These are phyloP conservation scores for Oryza punctata DNA, from an alignment of 176 grass and related monocot genomes.

Conservation along the genomic window DNA sequence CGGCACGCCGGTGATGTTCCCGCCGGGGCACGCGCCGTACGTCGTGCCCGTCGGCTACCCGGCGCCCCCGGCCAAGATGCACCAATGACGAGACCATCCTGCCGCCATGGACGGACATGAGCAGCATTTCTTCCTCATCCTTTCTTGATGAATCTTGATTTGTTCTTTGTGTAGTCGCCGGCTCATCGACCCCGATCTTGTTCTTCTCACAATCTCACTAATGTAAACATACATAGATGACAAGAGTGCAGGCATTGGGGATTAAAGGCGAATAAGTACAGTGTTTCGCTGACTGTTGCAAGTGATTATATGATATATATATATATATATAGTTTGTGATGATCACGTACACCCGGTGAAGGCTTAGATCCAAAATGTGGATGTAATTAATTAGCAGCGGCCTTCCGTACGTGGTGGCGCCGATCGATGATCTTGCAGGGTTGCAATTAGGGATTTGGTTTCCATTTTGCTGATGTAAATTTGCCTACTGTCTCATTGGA, in stretches of 20 bases:
- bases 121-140: background rate
- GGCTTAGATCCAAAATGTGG: background rate
- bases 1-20: slow-evolving; percentile 90
- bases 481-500: background rate
- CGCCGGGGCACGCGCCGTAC: slow-evolving; percentile 75
- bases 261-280: slow-evolving; percentile 18
- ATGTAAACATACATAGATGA: slow-evolving; percentile 39
- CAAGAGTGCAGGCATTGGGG: slow-evolving; percentile 20
- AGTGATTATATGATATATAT: slow-evolving; percentile 17
- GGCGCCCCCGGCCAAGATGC: slow-evolving; percentile 65
- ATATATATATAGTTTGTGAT: background rate
- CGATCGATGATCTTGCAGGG: slow-evolving; percentile 10
- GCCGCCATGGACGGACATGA: background rate
- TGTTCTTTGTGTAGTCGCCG: slow-evolving; percentile 15
- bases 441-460: slow-evolving; percentile 32
- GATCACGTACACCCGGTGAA: slow-evolving; percentile 6
- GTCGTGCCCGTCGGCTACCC: slow-evolving; percentile 87
- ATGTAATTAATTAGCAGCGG: slow-evolving; percentile 52
- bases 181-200: slow-evolving; percentile 25
- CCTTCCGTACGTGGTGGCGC: background rate
- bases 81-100: slow-evolving; percentile 41
- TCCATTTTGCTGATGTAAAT: slow-evolving; percentile 32
- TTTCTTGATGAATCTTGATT: slow-evolving; percentile 40
- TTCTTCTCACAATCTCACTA: background rate
- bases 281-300: slow-evolving; percentile 46